A percentile compares a stretch with the other conserved stretches of the same genome.
Evolutionary conservation across 2,329 filamentous ascomycete genomes (phyloP).

Genomic region (Aureobasidium lini): DNA sequence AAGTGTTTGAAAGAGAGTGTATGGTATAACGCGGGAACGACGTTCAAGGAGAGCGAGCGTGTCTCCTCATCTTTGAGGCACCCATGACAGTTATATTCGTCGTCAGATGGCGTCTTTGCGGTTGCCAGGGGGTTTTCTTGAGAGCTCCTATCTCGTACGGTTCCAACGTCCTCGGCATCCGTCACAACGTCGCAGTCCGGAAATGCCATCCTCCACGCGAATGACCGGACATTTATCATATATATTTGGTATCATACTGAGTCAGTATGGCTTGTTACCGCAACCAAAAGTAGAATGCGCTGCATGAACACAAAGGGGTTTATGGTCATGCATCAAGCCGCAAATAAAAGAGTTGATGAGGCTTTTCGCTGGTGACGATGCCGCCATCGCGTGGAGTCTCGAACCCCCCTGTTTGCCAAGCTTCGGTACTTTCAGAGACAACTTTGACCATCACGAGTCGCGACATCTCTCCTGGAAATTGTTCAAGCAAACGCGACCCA

Average conservation of each 20-base stretch:
- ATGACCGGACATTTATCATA: not conserved
- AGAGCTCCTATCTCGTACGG: slow-evolving; percentile 2
- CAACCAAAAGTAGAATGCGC: not conserved
- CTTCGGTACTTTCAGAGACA: not conserved
- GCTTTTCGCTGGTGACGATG: not conserved
- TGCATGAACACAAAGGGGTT: not conserved
- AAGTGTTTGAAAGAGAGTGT: not conserved
- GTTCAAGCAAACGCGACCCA: not conserved
- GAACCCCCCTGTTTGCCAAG: not conserved
- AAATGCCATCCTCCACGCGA: not conserved
- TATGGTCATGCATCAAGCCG: not conserved
- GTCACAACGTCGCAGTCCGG: not conserved
- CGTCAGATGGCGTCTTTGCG: not conserved
- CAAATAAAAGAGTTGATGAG: not conserved
- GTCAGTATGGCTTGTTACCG: not conserved
- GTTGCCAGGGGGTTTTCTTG: not conserved
- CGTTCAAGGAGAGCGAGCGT: not conserved
- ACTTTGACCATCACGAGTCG: not conserved
- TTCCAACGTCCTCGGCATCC: slow-evolving; percentile 3
- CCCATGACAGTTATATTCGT: not conserved
- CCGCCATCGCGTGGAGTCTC: not conserved
- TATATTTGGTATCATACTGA: not conserved
- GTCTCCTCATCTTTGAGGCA: not conserved
- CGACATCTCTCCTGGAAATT: not conserved
- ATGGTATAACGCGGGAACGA: not conserved